These are phyloP conservation scores for Orbilia oligospora DNA, from an alignment of 2,329 filamentous ascomycete species.

Conservation along the genomic window DNA sequence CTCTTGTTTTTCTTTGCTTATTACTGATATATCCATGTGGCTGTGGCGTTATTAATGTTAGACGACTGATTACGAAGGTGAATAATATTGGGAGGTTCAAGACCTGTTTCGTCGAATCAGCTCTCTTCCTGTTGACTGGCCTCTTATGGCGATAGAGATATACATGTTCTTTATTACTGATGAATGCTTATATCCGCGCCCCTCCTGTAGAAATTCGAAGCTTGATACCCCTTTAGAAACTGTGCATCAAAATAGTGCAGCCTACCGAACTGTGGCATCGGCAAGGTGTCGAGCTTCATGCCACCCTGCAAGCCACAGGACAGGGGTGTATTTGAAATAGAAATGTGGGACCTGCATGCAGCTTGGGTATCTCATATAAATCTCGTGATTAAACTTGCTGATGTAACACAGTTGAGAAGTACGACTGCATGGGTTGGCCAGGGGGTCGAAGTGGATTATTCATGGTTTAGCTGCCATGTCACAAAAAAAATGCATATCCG, in stretches of 20 bases:
- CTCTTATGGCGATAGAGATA: not conserved
- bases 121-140: not conserved
- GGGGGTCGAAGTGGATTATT: slow-evolving; percentile 6
- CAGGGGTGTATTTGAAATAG: slow-evolving; percentile 50
- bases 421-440: not conserved
- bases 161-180: not conserved
- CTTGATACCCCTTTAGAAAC: slow-evolving; percentile 26
- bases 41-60: slow-evolving; percentile 53
- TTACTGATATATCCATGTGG: slow-evolving; percentile 47
- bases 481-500: slow-evolving; percentile 1
- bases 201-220: not conserved
- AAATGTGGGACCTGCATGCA: slow-evolving; percentile 21
- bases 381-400: slow-evolving; percentile 16
- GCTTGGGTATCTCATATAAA: slow-evolving; percentile 8
- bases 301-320: slow-evolving; percentile 16
- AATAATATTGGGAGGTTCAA: slow-evolving; percentile 8
- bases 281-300: slow-evolving; percentile 29
- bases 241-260: not conserved
- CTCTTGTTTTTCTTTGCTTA: slow-evolving; percentile 20
- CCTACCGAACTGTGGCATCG: slow-evolving; percentile 29
- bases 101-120: not conserved
- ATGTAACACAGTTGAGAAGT: slow-evolving; percentile 19
- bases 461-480: not conserved
- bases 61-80: slow-evolving; percentile 12
- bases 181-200: not conserved